phyloP scores from a whole-genome alignment of 2,329 filamentous ascomycete species.

The Colletotrichum paranaense region DNA sequence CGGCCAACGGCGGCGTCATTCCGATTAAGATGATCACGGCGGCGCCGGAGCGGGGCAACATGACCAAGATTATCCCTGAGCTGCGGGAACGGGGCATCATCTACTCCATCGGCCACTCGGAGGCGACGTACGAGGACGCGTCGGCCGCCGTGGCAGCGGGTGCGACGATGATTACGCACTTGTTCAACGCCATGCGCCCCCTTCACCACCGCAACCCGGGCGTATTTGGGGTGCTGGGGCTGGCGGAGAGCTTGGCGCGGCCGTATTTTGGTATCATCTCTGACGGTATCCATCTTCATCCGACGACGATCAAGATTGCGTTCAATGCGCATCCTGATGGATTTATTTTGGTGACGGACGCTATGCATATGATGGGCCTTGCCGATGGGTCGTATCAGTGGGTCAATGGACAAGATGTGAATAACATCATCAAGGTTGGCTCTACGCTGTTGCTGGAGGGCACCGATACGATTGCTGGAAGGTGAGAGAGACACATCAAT shows the following conservation, averaged over 20 bases:
- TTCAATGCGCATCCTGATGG: constrained; percentile 87
- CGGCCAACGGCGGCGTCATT: constrained; percentile 43
- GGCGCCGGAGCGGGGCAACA: constrained; percentile 82
- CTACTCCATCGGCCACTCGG: constrained; percentile 86
- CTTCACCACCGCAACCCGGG: constrained; percentile 92
- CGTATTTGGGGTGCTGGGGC: constrained; percentile 86
- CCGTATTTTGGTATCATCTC: constrained; percentile 92
- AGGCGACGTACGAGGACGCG: constrained; percentile 87
- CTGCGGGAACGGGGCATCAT: constrained; percentile 75
- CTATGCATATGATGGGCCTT: constrained; percentile 87
- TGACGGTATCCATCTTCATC: constrained; percentile 91
- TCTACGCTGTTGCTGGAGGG: constrained; percentile 80
- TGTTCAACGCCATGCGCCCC: constrained; percentile 94
- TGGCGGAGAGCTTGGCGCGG: constrained; percentile 65
- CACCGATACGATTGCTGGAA: constrained; percentile 82
- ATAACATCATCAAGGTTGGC: constrained; percentile 76
- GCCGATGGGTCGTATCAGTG: constrained; percentile 88
- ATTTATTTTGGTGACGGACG: constrained; percentile 90
- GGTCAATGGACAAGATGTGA: constrained; percentile 76
- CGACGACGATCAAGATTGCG: constrained; percentile 88
- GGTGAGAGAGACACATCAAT: constrained; percentile 53
- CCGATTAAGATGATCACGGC: constrained; percentile 85
- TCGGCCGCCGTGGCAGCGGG: constrained; percentile 77
- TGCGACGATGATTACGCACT: constrained; percentile 89
- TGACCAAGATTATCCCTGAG: constrained; percentile 75